A percentile compares a stretch with the other conserved stretches of the same genome.
These are phyloP conservation scores for Neurospora pannonica DNA, from an alignment of 495 filamentous ascomycete genomes.

Conservation along the genomic window DNA sequence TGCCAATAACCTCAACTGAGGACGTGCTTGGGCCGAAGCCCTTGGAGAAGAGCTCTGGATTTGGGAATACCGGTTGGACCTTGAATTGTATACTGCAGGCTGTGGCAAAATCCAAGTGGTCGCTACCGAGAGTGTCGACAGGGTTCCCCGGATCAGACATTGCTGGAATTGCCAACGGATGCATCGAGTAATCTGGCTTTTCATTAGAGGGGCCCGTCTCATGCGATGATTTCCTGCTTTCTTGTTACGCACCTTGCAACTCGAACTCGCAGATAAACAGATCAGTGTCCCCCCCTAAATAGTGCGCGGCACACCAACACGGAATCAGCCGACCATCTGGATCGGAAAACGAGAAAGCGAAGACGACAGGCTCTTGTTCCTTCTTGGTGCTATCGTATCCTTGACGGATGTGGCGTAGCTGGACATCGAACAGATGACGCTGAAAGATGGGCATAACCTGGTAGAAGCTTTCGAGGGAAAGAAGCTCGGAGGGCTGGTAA, in stretches of 20 bases:
- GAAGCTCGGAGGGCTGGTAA: conserved; percentile 10
- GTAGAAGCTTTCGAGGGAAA: conserved; percentile 13
- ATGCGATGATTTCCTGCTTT: background rate
- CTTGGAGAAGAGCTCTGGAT: background rate
- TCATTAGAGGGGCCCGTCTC: background rate
- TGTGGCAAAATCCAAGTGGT: conserved; percentile 16
- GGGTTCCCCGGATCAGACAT: conserved; percentile 3
- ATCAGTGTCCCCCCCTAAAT: conserved; percentile 8
- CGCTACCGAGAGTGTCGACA: conserved; percentile 15
- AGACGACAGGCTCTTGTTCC: conserved; percentile 13
- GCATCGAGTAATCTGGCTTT: conserved; percentile 8
- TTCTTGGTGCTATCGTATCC: conserved; percentile 5
- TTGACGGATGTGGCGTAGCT: conserved; percentile 6
- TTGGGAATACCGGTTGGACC: conserved; percentile 11
- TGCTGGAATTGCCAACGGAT: conserved; percentile 5
- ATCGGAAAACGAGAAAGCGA: conserved; percentile 15
- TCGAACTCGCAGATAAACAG: conserved; percentile 21
- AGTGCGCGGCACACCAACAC: conserved; percentile 19
- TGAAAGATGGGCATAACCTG: conserved; percentile 13
- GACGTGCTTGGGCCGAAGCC: conserved; percentile 3
- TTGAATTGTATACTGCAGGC: conserved; percentile 14
- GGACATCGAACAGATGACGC: conserved; percentile 10
- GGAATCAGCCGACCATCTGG: conserved; percentile 11
- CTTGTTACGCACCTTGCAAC: conserved; percentile 4
- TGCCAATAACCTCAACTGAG: conserved; percentile 11